A percentile compares a stretch with the other conserved stretches of the same genome.
phyloP scores from a whole-genome alignment of 306 rosid genomes.

The Pterocarpus santalinus region DNA sequence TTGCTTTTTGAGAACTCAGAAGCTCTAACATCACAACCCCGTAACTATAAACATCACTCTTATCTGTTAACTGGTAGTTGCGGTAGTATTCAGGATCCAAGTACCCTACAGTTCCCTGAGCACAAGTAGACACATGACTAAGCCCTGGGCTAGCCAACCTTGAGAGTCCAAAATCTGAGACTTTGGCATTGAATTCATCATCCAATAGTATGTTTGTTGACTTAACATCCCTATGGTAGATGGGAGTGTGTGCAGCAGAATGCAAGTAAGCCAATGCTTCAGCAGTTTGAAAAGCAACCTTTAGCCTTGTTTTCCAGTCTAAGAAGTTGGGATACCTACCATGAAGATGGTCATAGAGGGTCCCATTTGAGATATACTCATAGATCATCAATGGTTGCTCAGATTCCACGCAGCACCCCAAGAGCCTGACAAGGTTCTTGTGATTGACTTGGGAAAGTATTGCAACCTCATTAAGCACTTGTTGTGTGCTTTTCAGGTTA shows the following conservation, averaged over 20 bases:
- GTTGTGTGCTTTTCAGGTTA: constrained; percentile 88
- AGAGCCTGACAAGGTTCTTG: constrained; percentile 82
- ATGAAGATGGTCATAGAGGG: constrained; percentile 88
- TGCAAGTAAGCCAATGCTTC: constrained; percentile 92
- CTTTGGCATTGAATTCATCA: constrained; percentile 74
- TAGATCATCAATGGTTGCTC: constrained; percentile 92
- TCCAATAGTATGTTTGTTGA: constrained; percentile 88
- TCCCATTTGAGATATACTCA: constrained; percentile 92
- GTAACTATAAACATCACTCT: constrained; percentile 95
- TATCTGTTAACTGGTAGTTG: constrained; percentile 86
- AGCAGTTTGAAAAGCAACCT: constrained; percentile 85
- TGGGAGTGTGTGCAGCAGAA: constrained; percentile 85
- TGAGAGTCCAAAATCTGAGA: constrained; percentile 93
- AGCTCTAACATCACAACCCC: constrained; percentile 93
- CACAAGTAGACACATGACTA: constrained; percentile 96
- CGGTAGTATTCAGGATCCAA: constrained; percentile 94
- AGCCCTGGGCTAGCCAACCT: constrained; percentile 89
- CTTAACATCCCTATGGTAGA: constrained; percentile 97
- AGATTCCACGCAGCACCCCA: constrained; percentile 89
- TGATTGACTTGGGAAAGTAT: constrained; percentile 96
- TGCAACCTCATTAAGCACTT: constrained; percentile 88
- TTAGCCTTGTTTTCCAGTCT: constrained; percentile 88
- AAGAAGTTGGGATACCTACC: constrained; percentile 73
- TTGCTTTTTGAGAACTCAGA: constrained; percentile 83
- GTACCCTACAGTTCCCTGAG: constrained; percentile 96